Evolutionary conservation across 108 stramenopile genomes (phyloP).

Genomic region (Cyclotella atomus): DNA sequence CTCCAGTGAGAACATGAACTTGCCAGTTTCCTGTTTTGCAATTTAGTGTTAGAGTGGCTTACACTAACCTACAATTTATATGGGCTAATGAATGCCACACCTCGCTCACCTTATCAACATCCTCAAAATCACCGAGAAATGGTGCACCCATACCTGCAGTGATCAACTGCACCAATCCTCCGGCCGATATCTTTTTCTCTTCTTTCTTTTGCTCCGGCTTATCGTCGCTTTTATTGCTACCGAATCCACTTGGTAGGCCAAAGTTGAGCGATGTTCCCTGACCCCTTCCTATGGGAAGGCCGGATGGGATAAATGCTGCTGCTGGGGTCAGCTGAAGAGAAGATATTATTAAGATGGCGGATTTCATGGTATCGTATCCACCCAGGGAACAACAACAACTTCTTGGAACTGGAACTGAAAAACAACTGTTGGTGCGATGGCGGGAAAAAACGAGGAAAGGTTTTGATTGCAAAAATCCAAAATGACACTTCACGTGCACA

Average conservation of each 20-base stretch:
- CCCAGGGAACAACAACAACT: too few relatives aligned
- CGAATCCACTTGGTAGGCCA: constrained; percentile 24
- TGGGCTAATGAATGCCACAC: too few relatives aligned
- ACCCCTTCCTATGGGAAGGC: background rate
- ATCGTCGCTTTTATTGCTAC: constrained; percentile 6
- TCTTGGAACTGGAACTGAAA: too few relatives aligned
- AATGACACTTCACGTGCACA: too few relatives aligned
- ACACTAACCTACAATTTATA: too few relatives aligned
- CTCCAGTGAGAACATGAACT: constrained; percentile 85
- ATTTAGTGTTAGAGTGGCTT: background rate
- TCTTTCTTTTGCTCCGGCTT: constrained; percentile 34
- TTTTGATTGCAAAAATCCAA: too few relatives aligned
- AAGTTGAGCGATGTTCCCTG: constrained; percentile 31
- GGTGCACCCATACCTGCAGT: constrained; percentile 84
- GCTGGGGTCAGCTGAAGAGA: constrained; percentile 3
- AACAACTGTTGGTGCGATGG: too few relatives aligned
- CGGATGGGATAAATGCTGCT: constrained; percentile 24
- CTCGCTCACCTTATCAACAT: constrained; percentile 62
- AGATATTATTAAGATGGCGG: constrained; percentile 2
- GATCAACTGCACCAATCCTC: constrained; percentile 73
- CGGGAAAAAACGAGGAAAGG: too few relatives aligned
- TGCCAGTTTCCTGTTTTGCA: constrained; percentile 67
- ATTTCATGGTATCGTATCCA: constrained; percentile 16
- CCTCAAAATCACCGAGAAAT: constrained; percentile 84
- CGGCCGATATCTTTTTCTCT: constrained; percentile 68